Percentiles rank a stretch among this genome's conserved stretches.
These are phyloP conservation scores for Arthrobotrys sinensis DNA, from an alignment of 2,329 filamentous ascomycete species.

Conservation along the genomic window DNA sequence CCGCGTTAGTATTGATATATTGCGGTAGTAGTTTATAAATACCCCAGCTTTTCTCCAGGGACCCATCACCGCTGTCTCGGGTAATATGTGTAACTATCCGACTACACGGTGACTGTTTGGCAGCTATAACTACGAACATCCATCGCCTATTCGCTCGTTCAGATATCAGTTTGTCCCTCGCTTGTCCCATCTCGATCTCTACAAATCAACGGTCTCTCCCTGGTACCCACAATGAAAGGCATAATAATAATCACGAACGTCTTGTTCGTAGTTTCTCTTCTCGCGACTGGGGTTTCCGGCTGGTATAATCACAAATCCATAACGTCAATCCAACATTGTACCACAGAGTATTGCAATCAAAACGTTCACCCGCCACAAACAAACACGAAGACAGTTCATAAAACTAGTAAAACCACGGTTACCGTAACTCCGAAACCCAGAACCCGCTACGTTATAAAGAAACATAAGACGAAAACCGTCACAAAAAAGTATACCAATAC, in stretches of 20 bases:
- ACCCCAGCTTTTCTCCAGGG: not conserved
- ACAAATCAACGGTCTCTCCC: not conserved
- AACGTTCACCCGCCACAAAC: slow-evolving; percentile 16
- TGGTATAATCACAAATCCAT: slow-evolving; percentile 35
- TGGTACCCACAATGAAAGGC: slow-evolving; percentile 19
- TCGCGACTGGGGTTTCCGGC: slow-evolving; percentile 12
- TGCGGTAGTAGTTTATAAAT: slow-evolving; percentile 1
- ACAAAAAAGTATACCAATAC: slow-evolving; percentile 12
- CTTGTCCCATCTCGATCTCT: not conserved
- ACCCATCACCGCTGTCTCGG: not conserved
- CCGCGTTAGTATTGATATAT: not conserved
- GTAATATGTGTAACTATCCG: not conserved
- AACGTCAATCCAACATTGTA: slow-evolving; percentile 36
- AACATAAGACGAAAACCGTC: slow-evolving; percentile 38
- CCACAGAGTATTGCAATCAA: slow-evolving; percentile 29
- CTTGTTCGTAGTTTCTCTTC: slow-evolving; percentile 7
- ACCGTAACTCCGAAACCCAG: slow-evolving; percentile 37
- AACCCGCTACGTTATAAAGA: slow-evolving; percentile 37
- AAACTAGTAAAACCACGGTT: not conserved
- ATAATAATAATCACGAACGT: not conserved
- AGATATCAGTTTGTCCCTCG: not conserved
- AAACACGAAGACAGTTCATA: slow-evolving; percentile 24
- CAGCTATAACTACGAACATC: not conserved
- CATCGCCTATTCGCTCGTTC: not conserved
- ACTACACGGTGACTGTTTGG: not conserved